Evolutionary conservation across 768 basidiomycete genomes (phyloP).

Genomic region (Obba rivulosa): DNA sequence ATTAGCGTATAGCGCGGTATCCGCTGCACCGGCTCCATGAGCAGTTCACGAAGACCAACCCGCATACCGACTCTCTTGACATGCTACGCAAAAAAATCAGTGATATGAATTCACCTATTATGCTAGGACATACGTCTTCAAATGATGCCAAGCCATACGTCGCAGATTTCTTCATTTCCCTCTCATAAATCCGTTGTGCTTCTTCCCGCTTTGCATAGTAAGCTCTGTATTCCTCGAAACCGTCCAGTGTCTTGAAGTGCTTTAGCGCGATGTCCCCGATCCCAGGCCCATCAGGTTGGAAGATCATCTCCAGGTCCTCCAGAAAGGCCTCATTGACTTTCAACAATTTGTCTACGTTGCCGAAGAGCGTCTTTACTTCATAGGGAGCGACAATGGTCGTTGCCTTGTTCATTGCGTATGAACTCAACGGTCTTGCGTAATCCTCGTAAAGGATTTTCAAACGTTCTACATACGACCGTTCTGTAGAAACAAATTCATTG

Average conservation of each 20-base stretch:
- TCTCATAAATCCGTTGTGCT: constrained; percentile 82
- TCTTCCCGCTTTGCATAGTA: constrained; percentile 94
- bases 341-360: constrained; percentile 86
- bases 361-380: constrained; percentile 90
- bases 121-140: constrained; percentile 63
- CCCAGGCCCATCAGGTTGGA: constrained; percentile 54
- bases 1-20: constrained; percentile 93
- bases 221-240: constrained; percentile 88
- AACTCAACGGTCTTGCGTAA: constrained; percentile 88
- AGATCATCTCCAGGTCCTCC: constrained; percentile 75
- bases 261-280: constrained; percentile 82
- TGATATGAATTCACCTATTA: background rate
- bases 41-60: constrained; percentile 81
- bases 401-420: constrained; percentile 77
- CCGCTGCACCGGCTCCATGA: constrained; percentile 96
- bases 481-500: constrained; percentile 84
- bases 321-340: constrained; percentile 89
- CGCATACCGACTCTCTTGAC: constrained; percentile 60
- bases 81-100: constrained; percentile 39
- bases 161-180: constrained; percentile 64
- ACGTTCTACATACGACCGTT: constrained; percentile 82
- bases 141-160: constrained; percentile 74
- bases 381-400: constrained; percentile 86
- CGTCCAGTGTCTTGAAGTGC: constrained; percentile 79
- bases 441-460: constrained; percentile 78